Base-by-base conservation (phyloP, 1,284 basidiomycete species). In the Ustilago loliicola region DNA sequence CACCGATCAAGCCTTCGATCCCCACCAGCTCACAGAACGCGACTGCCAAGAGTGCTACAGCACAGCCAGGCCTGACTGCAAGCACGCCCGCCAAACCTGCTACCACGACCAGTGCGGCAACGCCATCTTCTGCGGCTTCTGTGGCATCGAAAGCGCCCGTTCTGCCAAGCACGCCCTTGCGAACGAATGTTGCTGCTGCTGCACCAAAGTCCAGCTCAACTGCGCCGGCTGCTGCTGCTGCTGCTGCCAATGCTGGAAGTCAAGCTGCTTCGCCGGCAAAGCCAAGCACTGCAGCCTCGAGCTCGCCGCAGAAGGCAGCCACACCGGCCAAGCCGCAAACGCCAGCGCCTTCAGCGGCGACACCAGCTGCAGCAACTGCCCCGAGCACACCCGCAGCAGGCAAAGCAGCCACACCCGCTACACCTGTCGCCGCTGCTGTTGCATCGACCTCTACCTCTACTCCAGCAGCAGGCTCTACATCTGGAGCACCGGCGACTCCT, bases 1-100 rank as follows among this genome's bases (percentile, higher is more conserved):
- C 64, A 11, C 72, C 67, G n/a, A 53, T 58, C 60, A 75, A 70
- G 57, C 60, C 72, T 1, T 57, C 72, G 5, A 55, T 75, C 15
- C 54, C 66, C 1, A 56, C 50, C 51, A 64, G 58, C 53, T 47
- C 66, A 1, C 56, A 60, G 34, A 66, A 17, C 15, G 59, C 69
- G 23, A 45, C 55, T 4, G 29, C 27, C 30, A 66, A 64, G 57
- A 51, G 25, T n/a, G 17, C 10, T 17, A 21, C 40, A 17, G 36
- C 57, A 10, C 29, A 48, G 45, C 47, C 32, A 10, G 19, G 51
- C 9, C 13, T 42, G 36, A 25, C 59, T 40, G 58, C 51, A 17
- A 27, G n/a, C 21, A 45, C 42, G n/a, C 42, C 64, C 8, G n/a
- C 42, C 27, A n/a, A 51, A 50, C 36, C n/a, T 25, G 36, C 62